Conservation (phyloP, 352 stramenopile species). For the Phytophthora sp. region DNA sequence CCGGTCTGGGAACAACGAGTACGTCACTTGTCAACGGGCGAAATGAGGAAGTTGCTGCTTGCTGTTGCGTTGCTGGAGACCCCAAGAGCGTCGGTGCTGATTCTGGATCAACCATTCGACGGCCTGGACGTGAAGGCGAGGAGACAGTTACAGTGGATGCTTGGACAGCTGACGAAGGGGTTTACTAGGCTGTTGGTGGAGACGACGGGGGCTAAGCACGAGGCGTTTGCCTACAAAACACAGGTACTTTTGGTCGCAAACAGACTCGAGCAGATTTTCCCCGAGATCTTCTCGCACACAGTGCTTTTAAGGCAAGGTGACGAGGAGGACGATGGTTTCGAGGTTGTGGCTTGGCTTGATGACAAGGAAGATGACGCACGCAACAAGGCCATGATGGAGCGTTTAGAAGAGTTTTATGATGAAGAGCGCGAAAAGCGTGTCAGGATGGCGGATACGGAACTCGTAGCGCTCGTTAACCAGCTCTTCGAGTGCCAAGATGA, state of each 20-base stretch:
- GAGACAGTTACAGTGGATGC: constrained; percentile 81
- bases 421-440: constrained; percentile 41
- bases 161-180: constrained; percentile 83
- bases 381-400: constrained; percentile 48
- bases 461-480: constrained; percentile 43
- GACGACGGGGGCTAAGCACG: constrained; percentile 74
- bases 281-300: constrained; percentile 77
- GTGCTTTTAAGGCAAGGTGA: constrained; percentile 49
- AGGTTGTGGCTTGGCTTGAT: constrained; percentile 45
- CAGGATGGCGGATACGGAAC: constrained; percentile 41
- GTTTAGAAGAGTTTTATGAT: constrained; percentile 43
- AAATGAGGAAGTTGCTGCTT: constrained; percentile 93
- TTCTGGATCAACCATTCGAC: constrained; percentile 95
- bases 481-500: constrained; percentile 42
- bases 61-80: constrained; percentile 80
- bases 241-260: constrained; percentile 91
- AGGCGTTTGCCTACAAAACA: constrained; percentile 84
- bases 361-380: constrained; percentile 34
- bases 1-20: constrained; percentile 86
- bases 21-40: constrained; percentile 89
- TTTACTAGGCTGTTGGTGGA: constrained; percentile 92
- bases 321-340: constrained; percentile 20
- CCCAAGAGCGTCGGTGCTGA: constrained; percentile 75
- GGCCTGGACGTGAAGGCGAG: constrained; percentile 89
- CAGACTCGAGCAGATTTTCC: constrained; percentile 87